Percentiles rank a stretch among this genome's conserved stretches.
phyloP scores from a whole-genome alignment of 768 basidiomycete species.

The Boletales sp. region DNA sequence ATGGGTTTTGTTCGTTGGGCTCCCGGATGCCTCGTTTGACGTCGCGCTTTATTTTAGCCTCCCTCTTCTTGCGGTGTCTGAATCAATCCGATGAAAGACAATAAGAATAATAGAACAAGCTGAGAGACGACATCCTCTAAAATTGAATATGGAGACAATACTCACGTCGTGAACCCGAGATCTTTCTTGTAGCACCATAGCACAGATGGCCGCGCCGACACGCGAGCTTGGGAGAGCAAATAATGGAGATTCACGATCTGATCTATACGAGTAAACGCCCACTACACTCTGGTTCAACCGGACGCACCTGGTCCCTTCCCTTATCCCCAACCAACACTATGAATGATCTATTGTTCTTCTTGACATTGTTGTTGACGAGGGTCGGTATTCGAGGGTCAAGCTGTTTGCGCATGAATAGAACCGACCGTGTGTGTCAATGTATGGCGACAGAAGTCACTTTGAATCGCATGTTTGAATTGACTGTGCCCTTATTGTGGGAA shows the following conservation, averaged over 20 bases:
- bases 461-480: too few species aligned
- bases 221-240: constrained; percentile 85
- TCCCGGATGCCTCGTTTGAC: constrained; percentile 93
- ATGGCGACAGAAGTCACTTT: too few species aligned
- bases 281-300: neutral
- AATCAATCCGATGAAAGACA: neutral
- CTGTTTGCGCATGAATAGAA: constrained; percentile 69
- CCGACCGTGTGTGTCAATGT: too few species aligned
- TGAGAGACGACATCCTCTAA: neutral
- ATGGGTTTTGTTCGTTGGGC: constrained; percentile 92
- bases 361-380: constrained; percentile 91
- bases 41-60: constrained; percentile 94
- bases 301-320: constrained; percentile 79
- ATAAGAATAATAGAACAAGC: neutral
- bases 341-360: constrained; percentile 90
- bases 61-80: constrained; percentile 94
- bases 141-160: constrained; percentile 3
- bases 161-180: constrained; percentile 89
- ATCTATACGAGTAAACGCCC: neutral
- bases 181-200: constrained; percentile 99
- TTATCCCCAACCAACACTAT: constrained; percentile 95
- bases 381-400: constrained; percentile 91
- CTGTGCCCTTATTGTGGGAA: too few species aligned
- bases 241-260: constrained; percentile 95
- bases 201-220: constrained; percentile 86